Percentiles rank a stretch among this genome's conserved stretches.
These are phyloP conservation scores for Pythium phragmiticola DNA, from an alignment of 352 stramenopile species.

Conservation along the genomic window DNA sequence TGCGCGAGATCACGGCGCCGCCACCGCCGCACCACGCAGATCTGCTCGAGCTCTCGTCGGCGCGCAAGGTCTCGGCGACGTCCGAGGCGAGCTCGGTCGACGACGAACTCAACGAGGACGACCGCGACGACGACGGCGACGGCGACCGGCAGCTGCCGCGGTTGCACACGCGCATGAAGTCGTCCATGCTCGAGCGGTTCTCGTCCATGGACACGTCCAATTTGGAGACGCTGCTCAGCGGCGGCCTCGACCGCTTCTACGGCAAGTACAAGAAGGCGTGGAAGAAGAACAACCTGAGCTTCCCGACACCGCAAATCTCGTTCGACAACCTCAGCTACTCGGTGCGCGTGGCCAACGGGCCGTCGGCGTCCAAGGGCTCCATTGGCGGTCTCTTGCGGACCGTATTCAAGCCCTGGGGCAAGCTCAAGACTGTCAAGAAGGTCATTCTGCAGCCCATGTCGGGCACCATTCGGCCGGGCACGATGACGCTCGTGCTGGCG, in stretches of 20 bases:
- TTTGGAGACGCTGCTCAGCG: constrained; percentile 53
- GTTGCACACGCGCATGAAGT: constrained; percentile 22
- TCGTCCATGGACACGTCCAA: constrained; percentile 46
- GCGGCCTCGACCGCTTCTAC: constrained; percentile 55
- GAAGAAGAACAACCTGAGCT: constrained; percentile 51
- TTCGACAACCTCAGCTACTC: constrained; percentile 58
- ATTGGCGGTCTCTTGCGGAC: constrained; percentile 22
- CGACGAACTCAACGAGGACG: constrained; percentile 3
- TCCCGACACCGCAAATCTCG: constrained; percentile 54
- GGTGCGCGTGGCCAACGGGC: constrained; percentile 32
- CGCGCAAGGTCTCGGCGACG: constrained; percentile 18
- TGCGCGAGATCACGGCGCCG: constrained; percentile 7
- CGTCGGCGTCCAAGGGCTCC: constrained; percentile 17
- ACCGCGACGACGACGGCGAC: constrained; percentile 1
- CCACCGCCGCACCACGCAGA: constrained; percentile 1
- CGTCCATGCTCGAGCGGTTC: constrained; percentile 29
- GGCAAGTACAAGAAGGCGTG: constrained; percentile 41
- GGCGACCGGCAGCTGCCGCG: constrained; percentile 7
- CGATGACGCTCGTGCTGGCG: constrained; percentile 59
- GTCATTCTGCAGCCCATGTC: constrained; percentile 62
- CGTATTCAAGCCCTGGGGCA: constrained; percentile 30
- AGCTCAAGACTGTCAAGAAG: constrained; percentile 35
- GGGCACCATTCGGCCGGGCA: constrained; percentile 58
- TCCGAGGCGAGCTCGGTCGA: constrained; percentile 18
- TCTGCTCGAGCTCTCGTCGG: constrained; percentile 17